Evolutionary conservation across 768 basidiomycete species (phyloP).

Genomic region (Pulveroboletus frians): DNA sequence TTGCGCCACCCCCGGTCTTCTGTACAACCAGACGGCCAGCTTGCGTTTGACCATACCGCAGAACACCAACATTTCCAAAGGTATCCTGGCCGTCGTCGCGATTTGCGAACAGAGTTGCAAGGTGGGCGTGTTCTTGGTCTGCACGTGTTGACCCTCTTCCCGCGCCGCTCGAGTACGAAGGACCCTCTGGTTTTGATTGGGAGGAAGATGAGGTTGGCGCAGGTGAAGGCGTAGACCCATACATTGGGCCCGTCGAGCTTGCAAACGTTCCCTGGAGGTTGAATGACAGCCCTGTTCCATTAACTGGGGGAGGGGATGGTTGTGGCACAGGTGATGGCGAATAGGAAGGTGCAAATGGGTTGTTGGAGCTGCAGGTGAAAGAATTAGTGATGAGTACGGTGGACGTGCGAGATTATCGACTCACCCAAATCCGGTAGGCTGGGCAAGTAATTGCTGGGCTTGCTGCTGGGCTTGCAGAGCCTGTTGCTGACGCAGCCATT

Average conservation of each 20-base stretch:
- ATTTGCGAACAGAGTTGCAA: conserved; percentile 82
- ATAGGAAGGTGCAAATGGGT: conserved; percentile 73
- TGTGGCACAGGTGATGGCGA: conserved; percentile 31
- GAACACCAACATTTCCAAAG: conserved; percentile 81
- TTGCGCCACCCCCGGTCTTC: conserved; percentile 41
- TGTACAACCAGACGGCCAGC: conserved; percentile 46
- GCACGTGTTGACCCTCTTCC: conserved; percentile 35
- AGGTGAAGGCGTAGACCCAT: conserved; percentile 37
- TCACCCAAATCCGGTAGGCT: conserved; percentile 76
- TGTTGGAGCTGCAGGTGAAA: conserved; percentile 70
- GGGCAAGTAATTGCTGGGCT: conserved; percentile 43
- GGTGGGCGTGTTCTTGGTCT: conserved; percentile 68
- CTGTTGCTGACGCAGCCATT: conserved; percentile 63
- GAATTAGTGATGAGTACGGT: conserved; percentile 17
- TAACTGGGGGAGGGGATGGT: conserved; percentile 30
- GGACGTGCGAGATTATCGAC: conserved; percentile 15
- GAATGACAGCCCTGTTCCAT: conserved; percentile 47
- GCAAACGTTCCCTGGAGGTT: conserved; percentile 68
- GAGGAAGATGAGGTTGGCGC: conserved; percentile 35
- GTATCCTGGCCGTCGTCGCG: conserved; percentile 92
- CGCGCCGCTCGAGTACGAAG: conserved; percentile 10
- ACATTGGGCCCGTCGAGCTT: conserved; percentile 33
- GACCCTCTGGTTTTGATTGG: conserved; percentile 34
- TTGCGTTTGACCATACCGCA: conserved; percentile 65
- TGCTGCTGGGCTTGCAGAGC: conserved; percentile 42